Conservation (phyloP, 2,329 filamentous ascomycete species). For the Clarireedia paspali region DNA sequence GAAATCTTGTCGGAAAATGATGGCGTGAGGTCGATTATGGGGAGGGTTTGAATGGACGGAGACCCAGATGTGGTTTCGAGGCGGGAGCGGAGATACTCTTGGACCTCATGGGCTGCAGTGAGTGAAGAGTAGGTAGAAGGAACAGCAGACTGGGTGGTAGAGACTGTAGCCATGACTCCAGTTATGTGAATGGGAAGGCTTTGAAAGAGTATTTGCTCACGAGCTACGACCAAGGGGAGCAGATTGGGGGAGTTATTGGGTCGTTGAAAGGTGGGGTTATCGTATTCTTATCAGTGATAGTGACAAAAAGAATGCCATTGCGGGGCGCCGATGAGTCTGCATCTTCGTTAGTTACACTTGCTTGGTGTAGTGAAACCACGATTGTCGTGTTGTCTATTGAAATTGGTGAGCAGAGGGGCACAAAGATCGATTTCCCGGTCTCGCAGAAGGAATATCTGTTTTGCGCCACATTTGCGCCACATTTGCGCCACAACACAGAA, state of each 20-base stretch:
- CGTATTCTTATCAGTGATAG: not conserved
- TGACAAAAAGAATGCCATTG: not conserved
- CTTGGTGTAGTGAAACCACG: no score
- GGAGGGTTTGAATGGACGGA: conserved; percentile 23
- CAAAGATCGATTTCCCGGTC: no score
- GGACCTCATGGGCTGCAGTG: conserved; percentile 22
- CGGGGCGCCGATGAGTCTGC: not conserved
- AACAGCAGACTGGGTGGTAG: not conserved
- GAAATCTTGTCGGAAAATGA: conserved; percentile 24
- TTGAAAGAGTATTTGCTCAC: not conserved
- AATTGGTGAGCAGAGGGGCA: no score
- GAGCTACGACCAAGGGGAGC: not conserved
- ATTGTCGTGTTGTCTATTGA: no score
- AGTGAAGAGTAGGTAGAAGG: not conserved
- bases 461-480: no score
- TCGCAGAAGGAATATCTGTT: no score
- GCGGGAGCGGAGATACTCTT: conserved; percentile 23
- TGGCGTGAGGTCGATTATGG: conserved; percentile 25
- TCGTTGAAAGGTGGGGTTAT: not conserved
- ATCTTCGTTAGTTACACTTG: no score
- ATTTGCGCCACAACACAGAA: no score
- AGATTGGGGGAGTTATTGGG: not conserved
- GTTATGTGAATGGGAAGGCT: not conserved
- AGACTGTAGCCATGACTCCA: not conserved
- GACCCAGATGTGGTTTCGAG: conserved; percentile 14